Conservation (phyloP, 2,329 filamentous ascomycete genomes). For the Sphaerulina musiva region DNA sequence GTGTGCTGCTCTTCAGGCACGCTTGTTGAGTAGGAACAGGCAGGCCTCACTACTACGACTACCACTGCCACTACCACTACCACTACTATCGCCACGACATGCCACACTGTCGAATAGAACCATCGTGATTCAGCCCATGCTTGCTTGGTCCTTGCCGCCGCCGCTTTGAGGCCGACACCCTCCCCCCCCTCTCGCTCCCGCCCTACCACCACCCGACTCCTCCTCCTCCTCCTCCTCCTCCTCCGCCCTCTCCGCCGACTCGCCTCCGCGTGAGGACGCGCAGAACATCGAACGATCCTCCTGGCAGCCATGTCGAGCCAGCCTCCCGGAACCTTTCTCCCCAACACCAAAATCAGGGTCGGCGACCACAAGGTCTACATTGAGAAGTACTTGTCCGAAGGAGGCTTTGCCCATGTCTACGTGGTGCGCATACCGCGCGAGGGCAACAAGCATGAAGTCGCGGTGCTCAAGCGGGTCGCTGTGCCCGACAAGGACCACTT, state of each 20-base stretch:
- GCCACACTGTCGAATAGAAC: not conserved
- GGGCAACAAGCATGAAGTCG: slow-evolving; percentile 69
- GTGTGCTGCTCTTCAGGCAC: too few species aligned
- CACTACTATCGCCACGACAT: not conserved
- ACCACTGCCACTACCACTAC: too few species aligned
- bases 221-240: too few species aligned
- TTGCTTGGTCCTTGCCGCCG: not conserved
- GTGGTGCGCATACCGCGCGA: slow-evolving; percentile 78
- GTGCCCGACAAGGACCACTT: slow-evolving; percentile 93
- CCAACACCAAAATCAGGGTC: slow-evolving; percentile 94
- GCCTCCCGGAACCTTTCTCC: slow-evolving; percentile 70
- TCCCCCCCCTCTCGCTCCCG: not conserved
- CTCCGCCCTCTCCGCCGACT: not conserved
- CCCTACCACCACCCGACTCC: too few species aligned
- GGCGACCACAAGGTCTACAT: slow-evolving; percentile 88
- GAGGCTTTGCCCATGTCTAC: slow-evolving; percentile 97
- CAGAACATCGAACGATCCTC: not conserved
- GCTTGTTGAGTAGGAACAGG: too few species aligned
- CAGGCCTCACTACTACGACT: too few species aligned
- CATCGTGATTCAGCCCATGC: not conserved
- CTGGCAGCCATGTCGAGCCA: slow-evolving; percentile 4
- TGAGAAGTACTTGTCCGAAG: slow-evolving; percentile 95
- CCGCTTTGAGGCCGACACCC: not conserved
- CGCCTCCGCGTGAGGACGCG: not conserved
- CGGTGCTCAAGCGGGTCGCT: slow-evolving; percentile 88